These are phyloP conservation scores for Trichoderma sp. DNA, from an alignment of 2,329 filamentous ascomycete species.

Conservation along the genomic window DNA sequence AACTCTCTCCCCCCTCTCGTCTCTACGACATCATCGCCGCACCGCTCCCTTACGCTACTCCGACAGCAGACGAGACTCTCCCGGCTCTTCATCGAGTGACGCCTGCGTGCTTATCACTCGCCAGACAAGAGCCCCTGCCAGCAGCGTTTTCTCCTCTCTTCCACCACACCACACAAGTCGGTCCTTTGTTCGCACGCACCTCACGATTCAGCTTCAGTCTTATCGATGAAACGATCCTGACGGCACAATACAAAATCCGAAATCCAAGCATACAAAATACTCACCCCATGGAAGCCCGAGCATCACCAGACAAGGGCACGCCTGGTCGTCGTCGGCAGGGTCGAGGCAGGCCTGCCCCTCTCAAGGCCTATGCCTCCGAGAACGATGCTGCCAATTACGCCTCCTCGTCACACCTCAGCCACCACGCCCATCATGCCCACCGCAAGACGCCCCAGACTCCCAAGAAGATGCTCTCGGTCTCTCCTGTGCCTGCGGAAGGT, in stretches of 20 bases:
- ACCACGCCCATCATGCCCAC: constrained; percentile 30
- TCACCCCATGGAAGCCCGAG: constrained; percentile 40
- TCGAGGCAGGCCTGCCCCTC: constrained; percentile 46
- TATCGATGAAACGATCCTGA: neutral
- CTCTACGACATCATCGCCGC: neutral
- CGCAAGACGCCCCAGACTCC: constrained; percentile 50
- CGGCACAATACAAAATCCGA: neutral
- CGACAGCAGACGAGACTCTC: neutral
- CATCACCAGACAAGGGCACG: constrained; percentile 41
- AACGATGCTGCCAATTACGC: constrained; percentile 49
- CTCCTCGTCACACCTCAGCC: constrained; percentile 31
- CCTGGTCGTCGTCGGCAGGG: constrained; percentile 44
- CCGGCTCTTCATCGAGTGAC: neutral
- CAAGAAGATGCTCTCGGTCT: constrained; percentile 46
- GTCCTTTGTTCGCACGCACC: neutral
- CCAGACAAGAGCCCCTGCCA: constrained; percentile 1
- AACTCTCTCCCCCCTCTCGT: neutral
- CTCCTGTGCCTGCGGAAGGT: constrained; percentile 37
- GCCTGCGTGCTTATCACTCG: constrained; percentile 6
- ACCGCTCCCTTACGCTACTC: neutral
- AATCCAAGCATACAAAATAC: neutral
- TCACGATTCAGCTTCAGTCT: neutral
- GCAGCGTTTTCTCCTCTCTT: neutral
- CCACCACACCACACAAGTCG: neutral
- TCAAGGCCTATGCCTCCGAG: constrained; percentile 63